A percentile compares a stretch with the other conserved stretches of the same genome.
These are phyloP conservation scores for Trametes hirsuta DNA, from an alignment of 1,284 basidiomycete species.

Conservation along the genomic window DNA sequence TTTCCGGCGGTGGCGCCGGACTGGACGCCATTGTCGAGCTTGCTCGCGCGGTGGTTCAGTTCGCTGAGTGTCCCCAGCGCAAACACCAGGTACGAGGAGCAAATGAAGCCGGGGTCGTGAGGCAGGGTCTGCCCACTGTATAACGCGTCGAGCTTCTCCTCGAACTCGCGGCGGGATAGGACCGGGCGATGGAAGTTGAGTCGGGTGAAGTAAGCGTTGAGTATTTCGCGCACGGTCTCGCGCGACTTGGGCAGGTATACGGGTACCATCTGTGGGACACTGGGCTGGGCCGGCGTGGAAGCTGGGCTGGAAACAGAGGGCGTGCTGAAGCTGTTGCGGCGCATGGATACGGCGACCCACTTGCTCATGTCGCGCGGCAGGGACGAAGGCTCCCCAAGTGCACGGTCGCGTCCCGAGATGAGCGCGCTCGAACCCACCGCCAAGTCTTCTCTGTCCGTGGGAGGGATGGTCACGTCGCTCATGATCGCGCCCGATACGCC, in stretches of 20 bases:
- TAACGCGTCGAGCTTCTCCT: conserved; percentile 60
- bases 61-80: conserved; percentile 82
- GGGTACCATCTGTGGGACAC: conserved; percentile 29
- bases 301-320: conserved; percentile 17
- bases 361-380: conserved; percentile 60
- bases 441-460: conserved; percentile 69
- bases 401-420: conserved; percentile 67
- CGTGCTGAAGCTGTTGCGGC: conserved; percentile 42
- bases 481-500: conserved; percentile 75
- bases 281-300: conserved; percentile 34
- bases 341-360: conserved; percentile 59
- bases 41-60: conserved; percentile 66
- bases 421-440: conserved; percentile 74
- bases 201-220: conserved; percentile 70
- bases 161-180: conserved; percentile 66
- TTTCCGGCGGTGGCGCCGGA: conserved; percentile 28
- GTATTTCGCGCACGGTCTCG: conserved; percentile 59
- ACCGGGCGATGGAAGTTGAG: conserved; percentile 81
- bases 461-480: conserved; percentile 57
- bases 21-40: conserved; percentile 43
- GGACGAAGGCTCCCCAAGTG: conserved; percentile 51
- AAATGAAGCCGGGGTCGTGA: conserved; percentile 77
- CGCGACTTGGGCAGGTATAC: conserved; percentile 79
- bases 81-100: conserved; percentile 73
- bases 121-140: conserved; percentile 56